A percentile compares a stretch with the other conserved stretches of the same genome.
Conservation (phyloP, 2,329 filamentous ascomycete species). For the Triangularia setosa region DNA sequence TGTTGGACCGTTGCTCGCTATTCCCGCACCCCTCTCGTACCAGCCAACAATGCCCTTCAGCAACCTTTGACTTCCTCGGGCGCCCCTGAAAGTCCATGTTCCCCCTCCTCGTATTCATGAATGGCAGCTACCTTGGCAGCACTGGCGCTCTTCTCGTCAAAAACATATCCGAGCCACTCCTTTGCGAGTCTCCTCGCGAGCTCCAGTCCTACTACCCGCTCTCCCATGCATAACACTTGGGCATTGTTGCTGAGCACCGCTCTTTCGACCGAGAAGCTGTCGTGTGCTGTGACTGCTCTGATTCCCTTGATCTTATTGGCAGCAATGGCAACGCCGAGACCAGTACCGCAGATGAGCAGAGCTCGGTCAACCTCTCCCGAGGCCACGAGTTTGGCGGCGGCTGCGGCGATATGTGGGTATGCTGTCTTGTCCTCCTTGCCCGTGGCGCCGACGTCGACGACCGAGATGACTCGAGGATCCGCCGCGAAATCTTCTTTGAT, state of each 20-base stretch:
- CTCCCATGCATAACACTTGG: constrained; percentile 82
- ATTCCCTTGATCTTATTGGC: constrained; percentile 86
- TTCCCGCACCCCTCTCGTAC: not conserved
- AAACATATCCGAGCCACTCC: constrained; percentile 82
- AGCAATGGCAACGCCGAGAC: constrained; percentile 80
- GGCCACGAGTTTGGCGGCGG: constrained; percentile 61
- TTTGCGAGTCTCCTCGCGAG: constrained; percentile 70
- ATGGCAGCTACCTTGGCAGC: constrained; percentile 48
- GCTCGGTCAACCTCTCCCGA: constrained; percentile 69
- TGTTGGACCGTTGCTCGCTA: not conserved
- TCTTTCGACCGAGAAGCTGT: constrained; percentile 78
- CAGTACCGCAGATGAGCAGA: constrained; percentile 79
- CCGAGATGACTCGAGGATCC: constrained; percentile 60
- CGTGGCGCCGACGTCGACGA: constrained; percentile 58
- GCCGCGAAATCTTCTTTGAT: constrained; percentile 70
- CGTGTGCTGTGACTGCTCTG: constrained; percentile 83
- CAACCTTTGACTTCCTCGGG: constrained; percentile 21
- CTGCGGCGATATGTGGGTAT: constrained; percentile 75
- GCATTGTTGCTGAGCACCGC: constrained; percentile 80
- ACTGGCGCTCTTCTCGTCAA: constrained; percentile 61
- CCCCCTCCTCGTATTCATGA: constrained; percentile 30
- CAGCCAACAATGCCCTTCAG: not conserved
- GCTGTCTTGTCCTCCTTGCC: constrained; percentile 72
- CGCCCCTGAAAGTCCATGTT: constrained; percentile 24
- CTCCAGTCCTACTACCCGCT: constrained; percentile 78